Evolutionary conservation across 164 flowering plant genomes (phyloP).

Genomic region (Chimonanthus praecox): DNA sequence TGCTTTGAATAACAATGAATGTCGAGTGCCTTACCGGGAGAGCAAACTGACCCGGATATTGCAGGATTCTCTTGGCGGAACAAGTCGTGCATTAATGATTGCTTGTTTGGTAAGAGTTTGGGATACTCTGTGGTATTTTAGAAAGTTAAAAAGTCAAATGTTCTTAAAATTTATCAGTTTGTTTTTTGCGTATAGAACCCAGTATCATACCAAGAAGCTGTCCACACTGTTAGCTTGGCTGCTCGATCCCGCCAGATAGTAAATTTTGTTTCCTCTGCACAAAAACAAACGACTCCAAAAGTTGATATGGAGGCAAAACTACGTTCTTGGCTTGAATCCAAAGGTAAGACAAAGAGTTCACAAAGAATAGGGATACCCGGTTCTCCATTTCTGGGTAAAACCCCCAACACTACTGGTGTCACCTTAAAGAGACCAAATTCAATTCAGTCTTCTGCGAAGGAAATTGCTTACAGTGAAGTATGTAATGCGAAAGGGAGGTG

Average conservation of each 20-base stretch:
- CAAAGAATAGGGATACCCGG: slow-evolving; percentile 30
- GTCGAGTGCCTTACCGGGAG: slow-evolving; percentile 80
- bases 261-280: slow-evolving; percentile 47
- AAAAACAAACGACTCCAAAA: slow-evolving; percentile 51
- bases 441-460: slow-evolving; percentile 29
- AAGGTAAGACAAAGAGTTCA: slow-evolving; percentile 72
- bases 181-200: slow-evolving; percentile 52
- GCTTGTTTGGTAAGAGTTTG: slow-evolving; percentile 72
- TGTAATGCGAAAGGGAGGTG: slow-evolving; percentile 39
- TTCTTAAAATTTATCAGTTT: background rate
- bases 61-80: slow-evolving; percentile 96
- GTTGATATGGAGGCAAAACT: slow-evolving; percentile 88
- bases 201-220: slow-evolving; percentile 84
- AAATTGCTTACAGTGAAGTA: slow-evolving; percentile 9
- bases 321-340: slow-evolving; percentile 88
- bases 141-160: background rate
- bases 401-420: slow-evolving; percentile 33
- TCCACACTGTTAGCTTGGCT: slow-evolving; percentile 84
- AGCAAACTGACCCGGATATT: slow-evolving; percentile 91
- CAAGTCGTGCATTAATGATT: slow-evolving; percentile 73
- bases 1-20: slow-evolving; percentile 74
- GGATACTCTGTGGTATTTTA: background rate
- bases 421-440: slow-evolving; percentile 33
- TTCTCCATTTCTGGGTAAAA: slow-evolving; percentile 46
- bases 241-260: slow-evolving; percentile 71